Conservation (phyloP, 148 eudicot genomes). For the Chenopodium formosanum region DNA sequence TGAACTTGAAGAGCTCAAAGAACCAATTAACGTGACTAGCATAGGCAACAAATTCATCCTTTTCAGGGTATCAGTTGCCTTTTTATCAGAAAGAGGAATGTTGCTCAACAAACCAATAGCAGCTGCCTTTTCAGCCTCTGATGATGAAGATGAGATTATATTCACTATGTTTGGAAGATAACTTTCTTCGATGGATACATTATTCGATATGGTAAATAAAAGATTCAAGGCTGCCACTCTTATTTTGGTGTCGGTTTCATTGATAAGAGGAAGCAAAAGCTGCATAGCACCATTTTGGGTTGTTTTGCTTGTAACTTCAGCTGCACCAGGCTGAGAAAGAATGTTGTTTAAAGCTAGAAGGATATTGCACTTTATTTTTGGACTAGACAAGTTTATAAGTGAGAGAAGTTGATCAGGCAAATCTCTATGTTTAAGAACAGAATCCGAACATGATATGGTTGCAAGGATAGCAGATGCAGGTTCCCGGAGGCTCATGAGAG, state of each 20-base stretch:
- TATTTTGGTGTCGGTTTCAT: constrained; percentile 44
- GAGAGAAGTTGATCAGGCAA: constrained; percentile 83
- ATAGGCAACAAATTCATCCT: constrained; percentile 50
- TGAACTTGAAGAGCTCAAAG: constrained; percentile 30
- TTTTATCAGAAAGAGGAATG: constrained; percentile 56
- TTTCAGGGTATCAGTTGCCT: constrained; percentile 54
- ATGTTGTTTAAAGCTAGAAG: constrained; percentile 67
- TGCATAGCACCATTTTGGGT: constrained; percentile 57
- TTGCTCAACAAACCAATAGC: constrained; percentile 70
- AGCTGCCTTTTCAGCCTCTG: constrained; percentile 60
- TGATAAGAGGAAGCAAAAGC: constrained; percentile 65
- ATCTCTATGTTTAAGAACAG: constrained; percentile 52
- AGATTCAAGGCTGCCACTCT: constrained; percentile 52
- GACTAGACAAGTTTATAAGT: constrained; percentile 61
- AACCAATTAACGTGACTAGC: constrained; percentile 44
- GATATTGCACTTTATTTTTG: constrained; percentile 55
- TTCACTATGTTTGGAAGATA: constrained; percentile 40
- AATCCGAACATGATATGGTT: constrained; percentile 55
- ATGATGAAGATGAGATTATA: constrained; percentile 46
- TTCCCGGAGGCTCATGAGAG: constrained; percentile 79
- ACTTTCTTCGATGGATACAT: constrained; percentile 37
- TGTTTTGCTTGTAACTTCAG: constrained; percentile 52
- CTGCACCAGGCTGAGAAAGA: constrained; percentile 45
- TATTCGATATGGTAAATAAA: constrained; percentile 53
- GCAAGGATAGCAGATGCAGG: constrained; percentile 81